phyloP scores from a whole-genome alignment of 139 green algal species.

The Volvox reticuliferus region DNA sequence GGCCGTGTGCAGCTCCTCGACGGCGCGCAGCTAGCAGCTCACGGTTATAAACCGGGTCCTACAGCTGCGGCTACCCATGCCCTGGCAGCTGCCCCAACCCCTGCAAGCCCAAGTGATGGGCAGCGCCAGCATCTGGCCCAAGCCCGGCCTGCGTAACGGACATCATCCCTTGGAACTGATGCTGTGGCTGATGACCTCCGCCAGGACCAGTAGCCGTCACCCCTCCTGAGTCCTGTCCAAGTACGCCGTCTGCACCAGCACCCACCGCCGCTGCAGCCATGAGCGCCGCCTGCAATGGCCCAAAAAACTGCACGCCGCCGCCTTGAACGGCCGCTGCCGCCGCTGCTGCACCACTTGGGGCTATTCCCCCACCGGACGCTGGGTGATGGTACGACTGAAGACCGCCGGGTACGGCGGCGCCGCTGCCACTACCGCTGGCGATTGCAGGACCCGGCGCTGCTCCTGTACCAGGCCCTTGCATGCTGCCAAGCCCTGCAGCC shows the following conservation, averaged over 20 bases:
- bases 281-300: slow-evolving; percentile 9
- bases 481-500: neutral
- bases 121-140: too few relatives aligned
- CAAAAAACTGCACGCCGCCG: neutral
- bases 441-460: too few relatives aligned
- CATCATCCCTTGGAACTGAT: neutral
- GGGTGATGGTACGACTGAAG: neutral
- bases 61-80: too few relatives aligned
- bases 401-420: neutral
- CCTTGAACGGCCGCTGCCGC: neutral
- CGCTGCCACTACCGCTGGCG: too few relatives aligned
- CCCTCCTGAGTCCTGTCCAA: neutral
- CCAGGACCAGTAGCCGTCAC: neutral
- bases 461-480: too few relatives aligned
- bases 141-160: neutral
- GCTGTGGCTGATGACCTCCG: neutral
- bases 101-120: too few relatives aligned
- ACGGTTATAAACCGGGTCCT: too few relatives aligned
- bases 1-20: too few relatives aligned
- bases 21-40: too few relatives aligned
- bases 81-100: too few relatives aligned
- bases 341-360: neutral
- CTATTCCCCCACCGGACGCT: neutral
- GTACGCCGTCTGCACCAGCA: neutral
- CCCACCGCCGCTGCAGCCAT: slow-evolving; percentile 3